phyloP scores from a whole-genome alignment of 2,329 filamentous ascomycete genomes.

The Ophiostoma ulmi region DNA sequence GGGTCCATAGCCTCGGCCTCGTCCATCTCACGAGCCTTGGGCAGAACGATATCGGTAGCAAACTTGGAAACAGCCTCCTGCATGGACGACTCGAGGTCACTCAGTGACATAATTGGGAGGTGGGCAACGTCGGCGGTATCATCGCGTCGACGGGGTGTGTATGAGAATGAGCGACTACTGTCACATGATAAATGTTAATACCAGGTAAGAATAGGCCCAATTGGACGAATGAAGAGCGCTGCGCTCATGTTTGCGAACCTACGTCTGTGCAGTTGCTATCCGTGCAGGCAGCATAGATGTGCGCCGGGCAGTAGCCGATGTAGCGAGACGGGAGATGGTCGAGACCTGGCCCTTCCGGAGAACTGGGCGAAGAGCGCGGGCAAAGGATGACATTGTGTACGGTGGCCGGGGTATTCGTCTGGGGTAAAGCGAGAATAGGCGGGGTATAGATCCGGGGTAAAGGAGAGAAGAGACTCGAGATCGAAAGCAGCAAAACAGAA shows the following conservation, averaged over 20 bases:
- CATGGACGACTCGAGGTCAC: constrained; percentile 86
- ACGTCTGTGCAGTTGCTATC: constrained; percentile 20
- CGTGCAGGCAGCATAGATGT: constrained; percentile 16
- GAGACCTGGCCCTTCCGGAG: constrained; percentile 42
- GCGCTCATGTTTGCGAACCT: not conserved
- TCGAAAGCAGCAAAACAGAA: not conserved
- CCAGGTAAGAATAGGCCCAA: no score
- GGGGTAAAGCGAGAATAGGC: constrained; percentile 1
- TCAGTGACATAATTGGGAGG: constrained; percentile 88
- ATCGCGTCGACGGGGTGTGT: constrained; percentile 54
- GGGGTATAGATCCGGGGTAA: not conserved
- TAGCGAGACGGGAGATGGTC: constrained; percentile 20
- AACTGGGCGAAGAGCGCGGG: constrained; percentile 48
- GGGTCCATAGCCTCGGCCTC: constrained; percentile 94
- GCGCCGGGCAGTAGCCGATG: constrained; percentile 17
- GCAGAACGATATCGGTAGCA: constrained; percentile 79
- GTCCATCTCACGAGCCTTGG: constrained; percentile 94
- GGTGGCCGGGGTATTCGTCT: constrained; percentile 3
- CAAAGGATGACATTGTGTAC: constrained; percentile 44
- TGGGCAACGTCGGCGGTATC: constrained; percentile 65
- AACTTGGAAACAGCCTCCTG: constrained; percentile 86
- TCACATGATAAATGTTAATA: constrained; percentile 1
- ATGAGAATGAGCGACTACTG: constrained; percentile 54
- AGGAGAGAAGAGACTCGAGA: not conserved
- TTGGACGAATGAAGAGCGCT: not conserved